Evolutionary conservation across 2,329 filamentous ascomycete species (phyloP).

Genomic region (Calonectria fujianensis): DNA sequence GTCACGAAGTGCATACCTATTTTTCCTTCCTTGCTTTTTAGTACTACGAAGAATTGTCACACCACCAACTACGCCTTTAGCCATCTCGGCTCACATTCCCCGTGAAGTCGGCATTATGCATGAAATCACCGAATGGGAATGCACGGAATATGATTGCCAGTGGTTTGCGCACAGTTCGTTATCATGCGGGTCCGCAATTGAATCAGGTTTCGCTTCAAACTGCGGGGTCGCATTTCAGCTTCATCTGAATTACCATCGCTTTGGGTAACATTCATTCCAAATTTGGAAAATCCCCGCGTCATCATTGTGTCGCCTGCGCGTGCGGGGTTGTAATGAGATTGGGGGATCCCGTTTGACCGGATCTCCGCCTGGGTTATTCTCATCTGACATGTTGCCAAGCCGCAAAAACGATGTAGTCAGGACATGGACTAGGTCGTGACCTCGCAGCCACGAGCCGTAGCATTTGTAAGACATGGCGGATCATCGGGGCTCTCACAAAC

Average conservation of each 20-base stretch:
- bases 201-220: background rate
- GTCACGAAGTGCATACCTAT: background rate
- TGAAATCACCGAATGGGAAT: background rate
- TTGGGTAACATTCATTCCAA: constrained; percentile 12
- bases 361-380: background rate
- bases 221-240: constrained; percentile 22
- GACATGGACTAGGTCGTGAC: background rate
- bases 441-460: background rate
- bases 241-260: background rate
- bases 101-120: constrained; percentile 24
- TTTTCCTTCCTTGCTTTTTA: background rate
- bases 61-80: background rate
- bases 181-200: background rate
- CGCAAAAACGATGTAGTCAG: background rate
- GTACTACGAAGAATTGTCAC: background rate
- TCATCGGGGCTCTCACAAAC: background rate
- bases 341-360: constrained; percentile 13
- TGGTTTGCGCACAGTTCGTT: background rate
- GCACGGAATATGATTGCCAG: background rate
- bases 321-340: constrained; percentile 4
- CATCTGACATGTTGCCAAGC: background rate
- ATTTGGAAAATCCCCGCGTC: constrained; percentile 10
- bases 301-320: background rate
- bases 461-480: background rate
- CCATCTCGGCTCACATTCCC: constrained; percentile 15